Percentiles rank a stretch among this genome's conserved stretches.
These are phyloP conservation scores for Lasiosphaeria miniovina DNA, from an alignment of 495 filamentous ascomycete species.

Conservation along the genomic window DNA sequence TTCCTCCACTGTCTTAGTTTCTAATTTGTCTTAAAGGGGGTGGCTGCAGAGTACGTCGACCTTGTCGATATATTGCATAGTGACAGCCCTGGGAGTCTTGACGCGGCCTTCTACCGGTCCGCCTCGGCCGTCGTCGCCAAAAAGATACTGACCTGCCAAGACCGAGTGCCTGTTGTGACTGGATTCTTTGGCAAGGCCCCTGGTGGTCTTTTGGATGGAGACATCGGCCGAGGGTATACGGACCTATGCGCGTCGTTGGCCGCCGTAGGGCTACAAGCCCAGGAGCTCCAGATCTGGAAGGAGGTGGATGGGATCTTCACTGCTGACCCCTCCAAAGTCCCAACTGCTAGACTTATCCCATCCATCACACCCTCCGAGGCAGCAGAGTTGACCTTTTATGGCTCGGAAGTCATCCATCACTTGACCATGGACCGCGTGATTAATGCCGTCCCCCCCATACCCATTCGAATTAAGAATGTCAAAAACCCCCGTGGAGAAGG, in stretches of 20 bases:
- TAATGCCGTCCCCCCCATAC: slow-evolving; percentile 75
- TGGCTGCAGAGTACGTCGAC: slow-evolving; percentile 84
- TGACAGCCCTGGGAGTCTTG: slow-evolving; percentile 58
- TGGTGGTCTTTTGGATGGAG: slow-evolving; percentile 69
- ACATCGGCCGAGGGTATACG: slow-evolving; percentile 82
- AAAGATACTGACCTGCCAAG: slow-evolving; percentile 65
- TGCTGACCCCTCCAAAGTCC: slow-evolving; percentile 83
- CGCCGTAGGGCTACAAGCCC: slow-evolving; percentile 71
- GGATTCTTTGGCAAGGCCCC: slow-evolving; percentile 89
- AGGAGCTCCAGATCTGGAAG: slow-evolving; percentile 89
- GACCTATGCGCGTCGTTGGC: slow-evolving; percentile 83
- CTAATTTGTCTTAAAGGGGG: slow-evolving; percentile 45
- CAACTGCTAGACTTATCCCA: slow-evolving; percentile 70
- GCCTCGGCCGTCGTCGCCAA: slow-evolving; percentile 62
- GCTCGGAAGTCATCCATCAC: slow-evolving; percentile 94
- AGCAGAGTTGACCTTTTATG: slow-evolving; percentile 88
- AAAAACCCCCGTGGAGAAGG: slow-evolving; percentile 86
- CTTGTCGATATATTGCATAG: slow-evolving; percentile 70
- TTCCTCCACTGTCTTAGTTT: neutral
- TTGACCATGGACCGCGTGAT: slow-evolving; percentile 99
- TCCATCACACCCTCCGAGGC: slow-evolving; percentile 85
- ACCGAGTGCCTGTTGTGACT: slow-evolving; percentile 72
- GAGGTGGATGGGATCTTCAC: slow-evolving; percentile 92
- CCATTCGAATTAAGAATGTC: slow-evolving; percentile 97
- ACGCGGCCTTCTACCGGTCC: slow-evolving; percentile 75